Base-by-base conservation (phyloP, 192 early-diverging fungal species). In the Chytriomyces sp. region DNA sequence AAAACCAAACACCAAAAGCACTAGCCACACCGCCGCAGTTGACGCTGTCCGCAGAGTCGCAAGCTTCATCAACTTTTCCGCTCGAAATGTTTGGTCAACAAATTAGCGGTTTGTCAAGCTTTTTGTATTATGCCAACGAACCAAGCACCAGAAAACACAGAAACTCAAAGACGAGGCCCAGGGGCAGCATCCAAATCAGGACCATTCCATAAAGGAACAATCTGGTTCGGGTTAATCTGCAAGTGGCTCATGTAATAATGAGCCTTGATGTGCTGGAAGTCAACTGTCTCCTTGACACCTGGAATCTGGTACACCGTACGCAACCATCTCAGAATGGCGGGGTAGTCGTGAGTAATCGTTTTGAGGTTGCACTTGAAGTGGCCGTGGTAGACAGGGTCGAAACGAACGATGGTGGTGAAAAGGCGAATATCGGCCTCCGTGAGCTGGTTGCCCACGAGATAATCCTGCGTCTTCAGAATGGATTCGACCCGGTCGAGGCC, bases 301-400 rank as follows among this genome's bases (percentile, higher is more conserved):
- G n/a, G 89, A 57, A 91, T 85, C 81, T 96, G 93, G 78, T 95
- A 96, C 57, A 97, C 82, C 44, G 82, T 82, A 32, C 89, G 83
- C 14, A 90, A 77, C 95, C 95, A 97, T 63, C 88, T 83, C 78
- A 97, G 72, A 34, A 96, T 91, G 76, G 88, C 78, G 22, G 97
- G 97, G 77, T 95, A 99, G 65, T 91, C 89, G 39, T 93, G 85
- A 53, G 85, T 85, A 72, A 99, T 97, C 22, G 90, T 83, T 72
- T 90, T 92, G 41, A 90, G 72, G 75, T 93, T 98, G 82, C 93
- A 93, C 81, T 99, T 99, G 84, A 99, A 99, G 78, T 98, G 96
- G 33, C 89, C 91, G 57, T 92, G 89, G 78, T 96, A 96, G 2
- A 76, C 95, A 1, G 96, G 93, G 72, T 98, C 96, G 73, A 98